Evolutionary conservation across 768 basidiomycete species (phyloP).

Genomic region (Xanthoconium purpureum): DNA sequence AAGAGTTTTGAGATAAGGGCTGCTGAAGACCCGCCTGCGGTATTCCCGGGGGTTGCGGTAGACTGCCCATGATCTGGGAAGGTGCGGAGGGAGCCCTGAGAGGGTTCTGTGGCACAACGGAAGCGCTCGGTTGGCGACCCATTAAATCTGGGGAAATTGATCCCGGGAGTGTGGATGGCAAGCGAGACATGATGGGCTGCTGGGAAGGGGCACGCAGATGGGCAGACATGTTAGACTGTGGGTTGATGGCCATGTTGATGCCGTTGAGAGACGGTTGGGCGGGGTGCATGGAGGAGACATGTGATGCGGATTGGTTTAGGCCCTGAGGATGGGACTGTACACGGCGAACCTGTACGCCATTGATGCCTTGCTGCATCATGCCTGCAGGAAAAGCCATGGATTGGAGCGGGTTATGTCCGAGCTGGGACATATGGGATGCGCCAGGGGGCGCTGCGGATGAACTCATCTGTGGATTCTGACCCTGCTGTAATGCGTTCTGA

Average conservation of each 20-base stretch:
- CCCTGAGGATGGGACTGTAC: conserved; percentile 56
- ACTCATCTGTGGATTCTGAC: conserved; percentile 36
- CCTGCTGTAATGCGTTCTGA: conserved; percentile 37
- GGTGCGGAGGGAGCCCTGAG: conserved; percentile 43
- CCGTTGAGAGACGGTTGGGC: conserved; percentile 34
- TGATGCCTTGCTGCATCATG: conserved; percentile 41
- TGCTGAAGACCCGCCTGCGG: conserved; percentile 30
- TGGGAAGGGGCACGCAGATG: conserved; percentile 38
- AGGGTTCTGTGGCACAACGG: conserved; percentile 41
- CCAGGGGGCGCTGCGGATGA: conserved; percentile 27
- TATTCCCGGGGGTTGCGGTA: conserved; percentile 35
- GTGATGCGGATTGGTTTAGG: conserved; percentile 38
- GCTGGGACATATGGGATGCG: conserved; percentile 28
- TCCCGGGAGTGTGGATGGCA: conserved; percentile 32
- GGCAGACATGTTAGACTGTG: conserved; percentile 39
- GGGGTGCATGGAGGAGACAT: conserved; percentile 36
- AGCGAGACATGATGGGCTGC: conserved; percentile 32
- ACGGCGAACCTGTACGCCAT: conserved; percentile 44
- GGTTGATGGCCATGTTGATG: conserved; percentile 45
- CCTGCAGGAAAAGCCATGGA: conserved; percentile 40
- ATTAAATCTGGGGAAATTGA: conserved; percentile 46
- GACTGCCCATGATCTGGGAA: conserved; percentile 48
- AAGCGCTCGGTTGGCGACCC: conserved; percentile 38
- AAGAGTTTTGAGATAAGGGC: conserved; percentile 31
- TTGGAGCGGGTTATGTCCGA: conserved; percentile 39